A percentile compares a stretch with the other conserved stretches of the same genome.
These are phyloP conservation scores for Pseudogymnoascus sp. DNA, from an alignment of 2,329 filamentous ascomycete species.

Conservation along the genomic window DNA sequence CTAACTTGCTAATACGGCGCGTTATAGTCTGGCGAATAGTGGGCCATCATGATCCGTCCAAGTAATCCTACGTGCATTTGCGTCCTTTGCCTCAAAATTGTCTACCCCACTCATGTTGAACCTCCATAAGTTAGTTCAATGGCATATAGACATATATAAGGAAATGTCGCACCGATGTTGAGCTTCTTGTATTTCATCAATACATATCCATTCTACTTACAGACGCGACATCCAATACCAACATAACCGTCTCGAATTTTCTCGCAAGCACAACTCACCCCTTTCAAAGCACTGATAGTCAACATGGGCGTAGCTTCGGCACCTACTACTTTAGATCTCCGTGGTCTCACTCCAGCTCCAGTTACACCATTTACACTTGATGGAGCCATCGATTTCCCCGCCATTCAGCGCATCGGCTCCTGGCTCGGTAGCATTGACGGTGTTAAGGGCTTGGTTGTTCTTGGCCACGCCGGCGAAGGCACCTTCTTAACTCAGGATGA, in stretches of 20 bases:
- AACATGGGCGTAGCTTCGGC: constrained; percentile 21
- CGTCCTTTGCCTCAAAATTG: constrained; percentile 20
- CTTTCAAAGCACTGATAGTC: constrained; percentile 10
- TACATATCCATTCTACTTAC: neutral
- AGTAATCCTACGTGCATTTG: neutral
- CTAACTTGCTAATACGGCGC: constrained; percentile 10
- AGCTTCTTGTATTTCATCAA: neutral
- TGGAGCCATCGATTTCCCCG: constrained; percentile 42
- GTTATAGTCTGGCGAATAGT: constrained; percentile 14
- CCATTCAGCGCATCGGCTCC: constrained; percentile 44
- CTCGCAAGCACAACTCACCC: neutral
- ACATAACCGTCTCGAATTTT: constrained; percentile 17
- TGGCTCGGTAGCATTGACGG: constrained; percentile 45
- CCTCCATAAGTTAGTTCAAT: neutral
- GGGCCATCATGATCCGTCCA: constrained; percentile 7
- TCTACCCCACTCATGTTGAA: constrained; percentile 21
- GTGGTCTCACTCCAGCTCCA: constrained; percentile 43
- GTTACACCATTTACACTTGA: constrained; percentile 44
- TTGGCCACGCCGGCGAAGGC: constrained; percentile 47
- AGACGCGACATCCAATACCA: neutral
- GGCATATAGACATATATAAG: neutral
- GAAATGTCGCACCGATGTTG: neutral
- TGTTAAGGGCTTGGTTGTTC: constrained; percentile 45
- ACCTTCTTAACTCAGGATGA: constrained; percentile 45
- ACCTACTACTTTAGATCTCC: constrained; percentile 36